Base-by-base conservation (phyloP, 2,329 filamentous ascomycete species). In the Colletotrichum lentis region DNA sequence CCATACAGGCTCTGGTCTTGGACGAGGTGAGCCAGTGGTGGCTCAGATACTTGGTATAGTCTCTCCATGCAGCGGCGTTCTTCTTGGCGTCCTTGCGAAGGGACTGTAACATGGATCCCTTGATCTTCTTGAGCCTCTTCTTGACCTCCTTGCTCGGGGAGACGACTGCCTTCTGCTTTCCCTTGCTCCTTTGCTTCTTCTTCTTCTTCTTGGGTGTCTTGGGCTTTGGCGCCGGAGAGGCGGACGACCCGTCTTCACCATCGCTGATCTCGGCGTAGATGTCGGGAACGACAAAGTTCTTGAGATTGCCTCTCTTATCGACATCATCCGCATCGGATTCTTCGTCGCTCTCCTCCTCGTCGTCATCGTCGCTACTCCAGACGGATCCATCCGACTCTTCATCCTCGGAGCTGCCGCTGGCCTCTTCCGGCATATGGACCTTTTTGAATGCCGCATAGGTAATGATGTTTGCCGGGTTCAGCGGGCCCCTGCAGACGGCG, bases 361-460 rank as follows among this genome's bases (percentile, higher is more conserved):
- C 73, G 5, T 72, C 73, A 12, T 83, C 83, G 12, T 74, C 73
- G 50, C 73, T 72, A 5, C 70, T 59, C 10, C 73, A 74, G 8
- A 71, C 74, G n/a, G 78, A 76, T 12, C 77, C 73, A 0, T 79
- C 76, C n/a, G 78, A 78, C 35, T 75, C 78, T 52, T 73, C 73
- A 2, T 73, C 73, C 3, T 74, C 73, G 6, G 79, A 79, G 27
- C 52, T 56, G 54, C 47, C 64, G 16, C 27, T 59, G 5, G 81
- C 73, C 16, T 80, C 74, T 59, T 89, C 83, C 12, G 88, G 86
- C 78, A 89, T 88, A 74, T 95, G 86, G 1, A 91, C 87, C 72
- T 88, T 88, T 73, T 89, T 89, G 80, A 97, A 97, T 8, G 88
- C 85, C 6, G 85, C 81, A 73, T 90, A 90, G 69, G 92, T 91